phyloP scores from a whole-genome alignment of 2,329 filamentous ascomycete genomes.

The Neonectria magnoliae region DNA sequence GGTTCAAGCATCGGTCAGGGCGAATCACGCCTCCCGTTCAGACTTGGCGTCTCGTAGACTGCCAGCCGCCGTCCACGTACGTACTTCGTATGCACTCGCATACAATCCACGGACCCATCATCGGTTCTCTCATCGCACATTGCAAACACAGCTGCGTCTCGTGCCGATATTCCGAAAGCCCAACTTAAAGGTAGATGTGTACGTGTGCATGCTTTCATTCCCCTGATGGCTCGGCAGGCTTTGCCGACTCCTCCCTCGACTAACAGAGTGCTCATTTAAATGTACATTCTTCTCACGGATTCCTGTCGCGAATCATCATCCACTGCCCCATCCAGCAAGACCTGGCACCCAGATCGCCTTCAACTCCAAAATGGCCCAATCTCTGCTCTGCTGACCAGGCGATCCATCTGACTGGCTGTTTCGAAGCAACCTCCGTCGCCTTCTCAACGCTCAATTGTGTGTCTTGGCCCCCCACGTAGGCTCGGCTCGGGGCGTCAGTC shows the following conservation, averaged over 20 bases:
- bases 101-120: not conserved
- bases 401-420: not conserved
- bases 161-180: constrained; percentile 16
- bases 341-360: no score
- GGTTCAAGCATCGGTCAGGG: not conserved
- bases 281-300: not conserved
- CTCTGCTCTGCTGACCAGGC: not conserved
- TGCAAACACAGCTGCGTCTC: not conserved
- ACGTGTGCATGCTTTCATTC: constrained; percentile 17
- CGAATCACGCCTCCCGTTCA: not conserved
- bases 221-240: constrained; percentile 14
- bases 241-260: constrained; percentile 10
- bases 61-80: constrained; percentile 12
- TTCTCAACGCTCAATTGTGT: not conserved
- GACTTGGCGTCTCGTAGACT: not conserved
- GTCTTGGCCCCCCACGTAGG: not conserved
- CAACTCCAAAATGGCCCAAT: not conserved
- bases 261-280: not conserved
- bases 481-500: constrained; percentile 1
- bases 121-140: not conserved
- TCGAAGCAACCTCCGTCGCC: not conserved
- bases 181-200: constrained; percentile 2
- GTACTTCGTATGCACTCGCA: not conserved
- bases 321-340: not conserved
- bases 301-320: not conserved